Conservation (phyloP, 768 basidiomycete species). For the Termitomyces bulborhizus region DNA sequence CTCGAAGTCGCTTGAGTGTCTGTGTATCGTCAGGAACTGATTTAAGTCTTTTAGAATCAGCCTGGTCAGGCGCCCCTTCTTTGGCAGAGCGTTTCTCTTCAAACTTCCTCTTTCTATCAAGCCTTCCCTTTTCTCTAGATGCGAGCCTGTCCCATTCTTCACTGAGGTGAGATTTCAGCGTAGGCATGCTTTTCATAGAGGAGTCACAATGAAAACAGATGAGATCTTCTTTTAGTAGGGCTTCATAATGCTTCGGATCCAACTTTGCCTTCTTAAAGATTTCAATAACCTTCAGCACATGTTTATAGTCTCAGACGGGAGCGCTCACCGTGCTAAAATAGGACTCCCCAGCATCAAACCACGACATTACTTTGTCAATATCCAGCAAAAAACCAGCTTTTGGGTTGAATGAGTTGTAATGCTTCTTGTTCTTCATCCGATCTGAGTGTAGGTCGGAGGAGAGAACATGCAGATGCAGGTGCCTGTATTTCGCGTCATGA, state of each 20-base stretch:
- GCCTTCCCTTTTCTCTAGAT: conserved; percentile 33
- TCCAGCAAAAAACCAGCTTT: conserved; percentile 78
- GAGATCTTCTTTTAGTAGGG: conserved; percentile 60
- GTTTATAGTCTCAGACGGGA: neutral
- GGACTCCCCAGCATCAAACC: conserved; percentile 65
- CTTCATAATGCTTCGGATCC: conserved; percentile 49
- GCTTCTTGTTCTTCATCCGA: conserved; percentile 78
- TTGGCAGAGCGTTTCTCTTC: conserved; percentile 16
- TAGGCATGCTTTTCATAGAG: conserved; percentile 64
- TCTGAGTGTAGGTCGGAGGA: conserved; percentile 71
- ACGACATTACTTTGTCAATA: conserved; percentile 69
- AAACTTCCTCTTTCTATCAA: conserved; percentile 35
- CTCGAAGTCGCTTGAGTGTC: conserved; percentile 12
- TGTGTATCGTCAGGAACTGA: neutral
- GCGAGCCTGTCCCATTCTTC: conserved; percentile 60
- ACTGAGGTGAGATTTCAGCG: conserved; percentile 69
- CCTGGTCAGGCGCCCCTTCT: conserved; percentile 1
- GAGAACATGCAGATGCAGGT: conserved; percentile 81
- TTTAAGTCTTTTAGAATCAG: conserved; percentile 10
- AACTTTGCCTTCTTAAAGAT: conserved; percentile 45
- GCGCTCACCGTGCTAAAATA: conserved; percentile 45
- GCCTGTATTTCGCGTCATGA: conserved; percentile 34
- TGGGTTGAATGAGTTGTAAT: conserved; percentile 90
- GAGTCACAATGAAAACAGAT: conserved; percentile 66
- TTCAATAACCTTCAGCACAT: neutral